Evolutionary conservation across 495 filamentous ascomycete species (phyloP).

Genomic region (Aspergillus hancockii): DNA sequence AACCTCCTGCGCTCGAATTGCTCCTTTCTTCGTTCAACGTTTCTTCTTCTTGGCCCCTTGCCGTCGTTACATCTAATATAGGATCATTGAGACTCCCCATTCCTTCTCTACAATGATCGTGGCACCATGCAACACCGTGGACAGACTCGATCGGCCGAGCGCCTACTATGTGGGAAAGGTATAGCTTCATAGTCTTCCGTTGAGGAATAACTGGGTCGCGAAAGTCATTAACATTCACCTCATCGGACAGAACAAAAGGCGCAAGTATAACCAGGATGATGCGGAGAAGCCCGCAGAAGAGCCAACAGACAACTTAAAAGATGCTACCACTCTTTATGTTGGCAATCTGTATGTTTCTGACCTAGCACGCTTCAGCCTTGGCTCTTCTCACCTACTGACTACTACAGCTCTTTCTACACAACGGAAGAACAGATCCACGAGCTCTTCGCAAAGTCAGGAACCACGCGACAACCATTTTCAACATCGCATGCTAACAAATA

Average conservation of each 20-base stretch:
- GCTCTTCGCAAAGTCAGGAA: slow-evolving; percentile 80
- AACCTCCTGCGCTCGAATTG: slow-evolving; percentile 3
- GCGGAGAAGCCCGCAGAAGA: slow-evolving; percentile 55
- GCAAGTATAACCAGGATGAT: slow-evolving; percentile 60
- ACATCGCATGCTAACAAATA: slow-evolving; percentile 7
- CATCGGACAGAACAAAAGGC: slow-evolving; percentile 62
- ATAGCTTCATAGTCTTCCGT: slow-evolving; percentile 21
- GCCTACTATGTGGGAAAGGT: slow-evolving; percentile 84
- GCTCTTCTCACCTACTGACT: slow-evolving; percentile 30
- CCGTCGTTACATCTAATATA: background rate
- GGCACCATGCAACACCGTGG: slow-evolving; percentile 61
- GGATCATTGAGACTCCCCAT: background rate
- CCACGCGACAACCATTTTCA: background rate
- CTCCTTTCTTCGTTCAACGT: background rate
- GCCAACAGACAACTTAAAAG: slow-evolving; percentile 70
- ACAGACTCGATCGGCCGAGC: slow-evolving; percentile 84
- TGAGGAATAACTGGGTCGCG: background rate
- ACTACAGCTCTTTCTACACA: slow-evolving; percentile 91
- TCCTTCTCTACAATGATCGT: slow-evolving; percentile 17
- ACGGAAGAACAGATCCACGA: slow-evolving; percentile 99
- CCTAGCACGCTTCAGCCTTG: background rate
- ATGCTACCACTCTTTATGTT: slow-evolving; percentile 94
- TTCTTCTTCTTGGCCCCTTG: background rate
- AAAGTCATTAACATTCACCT: slow-evolving; percentile 12
- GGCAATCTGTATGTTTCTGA: slow-evolving; percentile 78